These are phyloP conservation scores for Cylindrotheca fusiformis DNA, from an alignment of 108 stramenopile species.

Conservation along the genomic window DNA sequence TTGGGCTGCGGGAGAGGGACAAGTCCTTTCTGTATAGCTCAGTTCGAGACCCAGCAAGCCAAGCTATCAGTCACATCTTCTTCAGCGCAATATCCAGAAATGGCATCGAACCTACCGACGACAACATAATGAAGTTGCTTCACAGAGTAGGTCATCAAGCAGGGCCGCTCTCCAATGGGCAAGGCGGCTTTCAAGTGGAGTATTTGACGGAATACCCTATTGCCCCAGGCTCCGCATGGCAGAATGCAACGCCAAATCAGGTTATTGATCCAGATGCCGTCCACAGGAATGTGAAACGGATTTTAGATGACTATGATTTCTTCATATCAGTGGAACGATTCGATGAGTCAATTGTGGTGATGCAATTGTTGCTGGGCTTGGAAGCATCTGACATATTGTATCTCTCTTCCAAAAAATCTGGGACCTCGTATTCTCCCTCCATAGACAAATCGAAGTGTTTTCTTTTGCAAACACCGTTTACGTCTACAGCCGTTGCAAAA, in stretches of 20 bases:
- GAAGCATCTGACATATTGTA: constrained; percentile 25
- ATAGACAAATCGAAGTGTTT: neutral
- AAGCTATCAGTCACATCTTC: constrained; percentile 37
- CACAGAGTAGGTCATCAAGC: neutral
- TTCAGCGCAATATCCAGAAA: constrained; percentile 27
- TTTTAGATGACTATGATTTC: constrained; percentile 44
- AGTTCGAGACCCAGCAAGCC: constrained; percentile 37
- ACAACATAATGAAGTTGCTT: constrained; percentile 16
- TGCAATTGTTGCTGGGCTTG: constrained; percentile 33
- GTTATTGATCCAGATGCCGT: constrained; percentile 6
- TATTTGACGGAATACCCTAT: constrained; percentile 1
- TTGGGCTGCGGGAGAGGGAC: neutral
- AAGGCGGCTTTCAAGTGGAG: constrained; percentile 24
- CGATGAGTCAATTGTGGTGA: constrained; percentile 30
- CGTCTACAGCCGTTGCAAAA: neutral
- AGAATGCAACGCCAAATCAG: neutral
- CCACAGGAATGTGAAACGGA: constrained; percentile 2
- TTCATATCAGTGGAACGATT: constrained; percentile 28
- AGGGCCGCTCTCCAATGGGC: neutral
- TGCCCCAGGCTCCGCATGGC: neutral
- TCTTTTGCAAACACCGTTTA: neutral
- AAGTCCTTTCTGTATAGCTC: constrained; percentile 32
- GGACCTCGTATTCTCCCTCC: neutral
- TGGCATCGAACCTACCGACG: constrained; percentile 20
- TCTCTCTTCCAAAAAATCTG: constrained; percentile 10